Conservation (phyloP, 768 basidiomycete genomes). For the Mycena vitilis region DNA sequence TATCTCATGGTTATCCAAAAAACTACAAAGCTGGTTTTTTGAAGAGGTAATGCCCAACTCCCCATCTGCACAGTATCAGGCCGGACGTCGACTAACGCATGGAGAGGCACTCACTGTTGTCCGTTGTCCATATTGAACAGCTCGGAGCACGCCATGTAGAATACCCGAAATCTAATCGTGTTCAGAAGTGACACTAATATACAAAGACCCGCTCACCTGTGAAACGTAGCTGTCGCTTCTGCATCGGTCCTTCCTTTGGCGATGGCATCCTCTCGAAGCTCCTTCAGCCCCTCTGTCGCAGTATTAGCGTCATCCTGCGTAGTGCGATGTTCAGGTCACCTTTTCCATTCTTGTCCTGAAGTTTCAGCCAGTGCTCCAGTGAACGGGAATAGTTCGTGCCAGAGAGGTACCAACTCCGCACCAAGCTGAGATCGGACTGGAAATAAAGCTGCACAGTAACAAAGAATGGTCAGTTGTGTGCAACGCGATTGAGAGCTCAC, state of each 20-base stretch:
- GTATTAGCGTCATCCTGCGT: not conserved
- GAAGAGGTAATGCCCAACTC: slow-evolving; percentile 68
- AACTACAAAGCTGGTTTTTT: slow-evolving; percentile 38
- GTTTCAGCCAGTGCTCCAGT: slow-evolving; percentile 72
- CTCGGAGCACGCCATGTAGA: slow-evolving; percentile 79
- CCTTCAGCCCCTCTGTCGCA: slow-evolving; percentile 54
- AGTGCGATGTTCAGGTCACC: slow-evolving; percentile 36
- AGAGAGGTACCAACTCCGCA: slow-evolving; percentile 70
- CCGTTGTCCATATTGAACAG: slow-evolving; percentile 72
- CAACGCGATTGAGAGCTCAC: slow-evolving; percentile 29
- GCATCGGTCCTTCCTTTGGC: slow-evolving; percentile 56
- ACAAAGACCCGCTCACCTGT: slow-evolving; percentile 49
- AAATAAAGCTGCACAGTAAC: slow-evolving; percentile 63
- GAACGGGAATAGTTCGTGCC: slow-evolving; percentile 75
- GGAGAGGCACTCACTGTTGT: slow-evolving; percentile 62
- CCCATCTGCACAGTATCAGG: slow-evolving; percentile 54
- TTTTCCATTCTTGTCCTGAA: slow-evolving; percentile 65
- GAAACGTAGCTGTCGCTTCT: slow-evolving; percentile 71
- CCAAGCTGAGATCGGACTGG: slow-evolving; percentile 68
- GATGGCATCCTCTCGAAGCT: slow-evolving; percentile 61
- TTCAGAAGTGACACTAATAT: not conserved
- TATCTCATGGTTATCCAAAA: not conserved
- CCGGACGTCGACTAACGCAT: slow-evolving; percentile 16
- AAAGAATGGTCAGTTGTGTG: not conserved
- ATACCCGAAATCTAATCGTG: slow-evolving; percentile 67